phyloP scores from a whole-genome alignment of 768 basidiomycete species.

The Boletellus ananiceps region DNA sequence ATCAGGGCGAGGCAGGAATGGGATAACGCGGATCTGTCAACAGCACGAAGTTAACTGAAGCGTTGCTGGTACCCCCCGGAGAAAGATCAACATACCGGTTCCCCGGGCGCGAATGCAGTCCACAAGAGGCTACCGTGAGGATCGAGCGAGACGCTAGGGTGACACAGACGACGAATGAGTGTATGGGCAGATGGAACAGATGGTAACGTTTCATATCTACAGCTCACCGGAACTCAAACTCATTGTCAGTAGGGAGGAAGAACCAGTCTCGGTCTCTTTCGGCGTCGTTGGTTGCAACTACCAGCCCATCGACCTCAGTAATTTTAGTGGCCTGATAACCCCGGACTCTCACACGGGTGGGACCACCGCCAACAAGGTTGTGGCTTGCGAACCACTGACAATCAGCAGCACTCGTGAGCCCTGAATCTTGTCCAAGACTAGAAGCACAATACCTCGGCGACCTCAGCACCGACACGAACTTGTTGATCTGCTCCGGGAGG shows the following conservation, averaged over 20 bases:
- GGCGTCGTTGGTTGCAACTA: neutral
- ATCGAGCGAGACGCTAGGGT: neutral
- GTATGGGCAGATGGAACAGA: too few species aligned
- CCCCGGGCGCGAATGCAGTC: too few species aligned
- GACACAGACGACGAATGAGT: neutral
- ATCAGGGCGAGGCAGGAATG: too few species aligned
- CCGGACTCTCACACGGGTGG: neutral
- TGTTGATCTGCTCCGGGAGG: neutral
- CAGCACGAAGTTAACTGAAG: too few species aligned
- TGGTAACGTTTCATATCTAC: neutral
- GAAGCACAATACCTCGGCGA: neutral
- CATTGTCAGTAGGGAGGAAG: neutral
- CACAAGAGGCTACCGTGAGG: neutral
- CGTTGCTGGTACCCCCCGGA: too few species aligned
- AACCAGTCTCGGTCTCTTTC: neutral
- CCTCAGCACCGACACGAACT: conserved; percentile 1
- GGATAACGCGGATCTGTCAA: too few species aligned
- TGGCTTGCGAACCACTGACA: neutral
- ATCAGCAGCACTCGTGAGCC: too few species aligned
- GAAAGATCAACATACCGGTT: too few species aligned
- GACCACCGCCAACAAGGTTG: neutral
- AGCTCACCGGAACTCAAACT: neutral
- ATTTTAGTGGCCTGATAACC: neutral
- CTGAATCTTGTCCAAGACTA: too few species aligned
- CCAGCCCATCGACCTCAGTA: neutral